phyloP scores from a whole-genome alignment of 2,329 filamentous ascomycete species.

The Thelonectria rubi region DNA sequence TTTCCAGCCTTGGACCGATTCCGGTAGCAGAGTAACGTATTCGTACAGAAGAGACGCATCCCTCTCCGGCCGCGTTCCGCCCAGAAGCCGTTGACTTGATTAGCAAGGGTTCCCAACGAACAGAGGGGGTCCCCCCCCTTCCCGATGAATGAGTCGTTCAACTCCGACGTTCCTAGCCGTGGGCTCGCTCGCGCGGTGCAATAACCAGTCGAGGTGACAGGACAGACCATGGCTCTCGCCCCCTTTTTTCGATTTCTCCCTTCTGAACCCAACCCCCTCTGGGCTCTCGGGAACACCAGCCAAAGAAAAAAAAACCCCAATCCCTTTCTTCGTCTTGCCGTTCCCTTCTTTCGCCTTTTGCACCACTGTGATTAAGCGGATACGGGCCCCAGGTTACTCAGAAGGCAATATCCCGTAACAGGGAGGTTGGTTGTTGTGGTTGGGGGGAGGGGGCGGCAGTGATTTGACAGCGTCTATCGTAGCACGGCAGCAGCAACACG shows the following conservation, averaged over 20 bases:
- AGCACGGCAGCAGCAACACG: too few relatives aligned
- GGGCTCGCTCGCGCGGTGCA: slow-evolving; percentile 11
- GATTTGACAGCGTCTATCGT: too few relatives aligned
- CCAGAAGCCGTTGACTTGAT: slow-evolving; percentile 12
- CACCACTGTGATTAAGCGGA: slow-evolving; percentile 17
- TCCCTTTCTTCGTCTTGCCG: slow-evolving; percentile 5
- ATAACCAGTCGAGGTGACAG: slow-evolving; percentile 29
- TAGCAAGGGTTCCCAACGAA: background rate
- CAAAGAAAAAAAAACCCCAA: slow-evolving; percentile 11
- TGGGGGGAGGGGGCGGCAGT: too few relatives aligned
- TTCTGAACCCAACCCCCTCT: background rate
- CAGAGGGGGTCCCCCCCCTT: slow-evolving; percentile 12
- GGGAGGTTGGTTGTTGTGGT: too few relatives aligned
- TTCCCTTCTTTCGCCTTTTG: too few relatives aligned
- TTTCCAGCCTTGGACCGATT: too few relatives aligned
- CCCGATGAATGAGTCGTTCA: background rate
- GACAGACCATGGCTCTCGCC: slow-evolving; percentile 31
- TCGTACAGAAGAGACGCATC: too few relatives aligned
- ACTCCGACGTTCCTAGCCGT: background rate
- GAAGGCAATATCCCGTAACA: slow-evolving; percentile 3
- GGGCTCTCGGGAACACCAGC: slow-evolving; percentile 10
- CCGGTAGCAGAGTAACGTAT: too few relatives aligned
- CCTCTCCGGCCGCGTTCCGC: slow-evolving; percentile 11
- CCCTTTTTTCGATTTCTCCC: slow-evolving; percentile 34
- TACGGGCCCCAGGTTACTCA: slow-evolving; percentile 17